These are phyloP conservation scores for Nematodospora valgi DNA, from an alignment of 805 yeast genomes.

Conservation along the genomic window DNA sequence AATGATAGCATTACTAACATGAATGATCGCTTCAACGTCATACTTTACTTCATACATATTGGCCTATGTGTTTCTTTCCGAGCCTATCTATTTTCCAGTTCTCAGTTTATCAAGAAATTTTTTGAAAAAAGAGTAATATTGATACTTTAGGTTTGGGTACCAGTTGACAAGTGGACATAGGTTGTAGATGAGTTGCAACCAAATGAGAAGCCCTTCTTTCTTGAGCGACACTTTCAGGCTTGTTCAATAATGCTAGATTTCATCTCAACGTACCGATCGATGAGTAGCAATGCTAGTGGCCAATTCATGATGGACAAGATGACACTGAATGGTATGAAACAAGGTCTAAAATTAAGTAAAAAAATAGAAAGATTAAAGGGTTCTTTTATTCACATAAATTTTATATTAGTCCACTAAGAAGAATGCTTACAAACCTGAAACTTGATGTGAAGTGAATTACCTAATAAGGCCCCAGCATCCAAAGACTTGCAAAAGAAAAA, in stretches of 20 bases:
- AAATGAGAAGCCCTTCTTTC: slow-evolving; percentile 3
- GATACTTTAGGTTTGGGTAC: no score
- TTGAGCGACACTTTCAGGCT: slow-evolving; percentile 6
- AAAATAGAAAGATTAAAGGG: not conserved
- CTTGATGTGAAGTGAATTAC: not conserved
- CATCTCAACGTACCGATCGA: slow-evolving; percentile 4
- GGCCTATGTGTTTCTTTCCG: no score
- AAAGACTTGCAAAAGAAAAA: slow-evolving; percentile 4
- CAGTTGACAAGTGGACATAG: no score
- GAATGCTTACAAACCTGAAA: slow-evolving; percentile 6
- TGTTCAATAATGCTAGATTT: no score
- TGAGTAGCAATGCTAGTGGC: slow-evolving; percentile 5
- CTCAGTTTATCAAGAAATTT: no score
- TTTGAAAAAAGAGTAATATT: no score
- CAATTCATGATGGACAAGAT: slow-evolving; percentile 3
- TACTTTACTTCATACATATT: no score
- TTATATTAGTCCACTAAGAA: slow-evolving; percentile 4
- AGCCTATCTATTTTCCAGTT: no score
- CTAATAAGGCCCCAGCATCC: not conserved
- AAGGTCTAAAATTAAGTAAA: not conserved
- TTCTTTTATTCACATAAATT: slow-evolving; percentile 1
- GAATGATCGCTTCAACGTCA: no score
- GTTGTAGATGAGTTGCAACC: not conserved
- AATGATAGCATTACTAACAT: no score
- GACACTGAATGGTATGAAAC: slow-evolving; percentile 5